These are phyloP conservation scores for Entrophospora sp. DNA, from an alignment of 192 early-diverging fungal species.

Conservation along the genomic window DNA sequence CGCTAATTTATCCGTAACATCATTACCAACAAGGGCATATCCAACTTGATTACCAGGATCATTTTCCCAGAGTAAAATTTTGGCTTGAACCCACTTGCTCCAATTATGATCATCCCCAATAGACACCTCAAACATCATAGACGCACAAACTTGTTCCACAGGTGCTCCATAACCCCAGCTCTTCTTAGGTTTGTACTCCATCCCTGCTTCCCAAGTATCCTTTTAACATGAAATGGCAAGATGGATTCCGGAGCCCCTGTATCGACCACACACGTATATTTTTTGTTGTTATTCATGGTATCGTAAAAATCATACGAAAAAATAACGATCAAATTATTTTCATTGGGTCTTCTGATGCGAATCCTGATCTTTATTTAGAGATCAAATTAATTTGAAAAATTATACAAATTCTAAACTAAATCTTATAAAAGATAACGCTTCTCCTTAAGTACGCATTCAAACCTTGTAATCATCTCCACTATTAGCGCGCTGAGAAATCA, in stretches of 20 bases:
- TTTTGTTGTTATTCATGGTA: background rate
- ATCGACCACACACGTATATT: constrained; percentile 10
- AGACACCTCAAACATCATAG: background rate
- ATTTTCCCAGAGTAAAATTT: constrained; percentile 6
- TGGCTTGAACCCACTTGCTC: constrained; percentile 7
- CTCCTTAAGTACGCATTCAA: background rate
- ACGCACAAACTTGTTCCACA: background rate
- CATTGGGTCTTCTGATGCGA: background rate
- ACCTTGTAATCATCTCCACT: constrained; percentile 9
- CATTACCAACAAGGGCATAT: constrained; percentile 18
- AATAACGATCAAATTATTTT: background rate
- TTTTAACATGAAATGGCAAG: constrained; percentile 8
- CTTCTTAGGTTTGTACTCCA: background rate
- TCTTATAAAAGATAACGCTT: background rate
- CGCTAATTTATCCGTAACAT: constrained; percentile 12
- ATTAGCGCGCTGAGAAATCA: background rate
- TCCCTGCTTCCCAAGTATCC: background rate
- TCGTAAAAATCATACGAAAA: constrained; percentile 15
- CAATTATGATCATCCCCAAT: background rate
- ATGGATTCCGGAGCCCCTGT: constrained; percentile 11
- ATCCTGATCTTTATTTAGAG: constrained; percentile 4
- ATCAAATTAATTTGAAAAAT: background rate
- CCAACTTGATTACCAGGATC: background rate
- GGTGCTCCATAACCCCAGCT: background rate
- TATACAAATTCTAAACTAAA: background rate